Conservation (phyloP, 169 alveolate genomes). For the Plasmodium gallinaceum region DNA sequence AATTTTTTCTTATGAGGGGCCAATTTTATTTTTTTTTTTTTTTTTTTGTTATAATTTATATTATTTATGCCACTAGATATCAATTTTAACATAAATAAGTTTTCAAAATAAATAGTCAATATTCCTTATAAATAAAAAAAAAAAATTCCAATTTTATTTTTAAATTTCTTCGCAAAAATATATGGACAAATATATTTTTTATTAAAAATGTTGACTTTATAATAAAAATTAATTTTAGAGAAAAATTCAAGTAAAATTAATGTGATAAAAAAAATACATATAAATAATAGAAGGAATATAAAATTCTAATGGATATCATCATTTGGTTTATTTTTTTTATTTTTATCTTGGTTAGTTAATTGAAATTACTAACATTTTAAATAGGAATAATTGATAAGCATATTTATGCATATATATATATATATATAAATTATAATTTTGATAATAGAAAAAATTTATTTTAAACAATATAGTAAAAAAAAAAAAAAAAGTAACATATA, state of each 20-base stretch:
- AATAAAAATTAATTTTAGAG: slow-evolving; percentile 1
- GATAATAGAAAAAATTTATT: too few species aligned
- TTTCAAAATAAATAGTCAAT: too few species aligned
- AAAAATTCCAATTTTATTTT: too few species aligned
- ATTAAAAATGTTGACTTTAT: neutral
- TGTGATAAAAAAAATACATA: neutral
- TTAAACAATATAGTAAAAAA: too few species aligned
- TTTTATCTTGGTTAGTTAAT: slow-evolving; percentile 56
- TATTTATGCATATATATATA: slow-evolving; percentile 1
- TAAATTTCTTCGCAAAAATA: too few species aligned
- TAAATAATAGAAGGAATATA: slow-evolving; percentile 20
- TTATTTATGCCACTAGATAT: too few species aligned
- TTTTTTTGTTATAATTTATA: too few species aligned
- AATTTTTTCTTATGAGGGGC: too few species aligned
- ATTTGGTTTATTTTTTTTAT: slow-evolving; percentile 22
- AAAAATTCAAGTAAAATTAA: slow-evolving; percentile 3
- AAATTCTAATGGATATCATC: slow-evolving; percentile 56
- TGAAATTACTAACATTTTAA: neutral
- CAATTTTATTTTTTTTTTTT: too few species aligned
- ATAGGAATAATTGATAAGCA: neutral
- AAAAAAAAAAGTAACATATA: too few species aligned
- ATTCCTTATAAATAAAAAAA: too few species aligned
- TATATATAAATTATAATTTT: neutral
- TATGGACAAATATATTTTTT: neutral
- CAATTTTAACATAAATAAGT: too few species aligned